A percentile compares a stretch with the other conserved stretches of the same genome.
Conservation (phyloP, 2,329 filamentous ascomycete species). For the Stachybotrys echinatus region DNA sequence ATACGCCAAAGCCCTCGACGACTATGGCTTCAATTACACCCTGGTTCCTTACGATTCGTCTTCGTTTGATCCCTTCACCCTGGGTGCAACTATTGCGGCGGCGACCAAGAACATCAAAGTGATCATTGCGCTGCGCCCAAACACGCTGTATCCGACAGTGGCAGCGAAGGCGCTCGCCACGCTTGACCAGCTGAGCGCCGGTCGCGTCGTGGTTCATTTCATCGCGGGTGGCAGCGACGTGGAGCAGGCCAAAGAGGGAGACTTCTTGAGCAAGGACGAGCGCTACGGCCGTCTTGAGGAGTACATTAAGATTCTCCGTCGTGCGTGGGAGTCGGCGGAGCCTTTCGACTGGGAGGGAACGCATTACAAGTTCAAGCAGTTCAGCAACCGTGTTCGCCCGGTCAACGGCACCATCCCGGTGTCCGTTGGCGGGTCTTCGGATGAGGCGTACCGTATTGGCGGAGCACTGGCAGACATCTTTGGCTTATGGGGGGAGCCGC, state of each 20-base stretch:
- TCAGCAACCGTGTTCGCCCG: conserved; percentile 48
- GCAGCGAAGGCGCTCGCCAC: conserved; percentile 58
- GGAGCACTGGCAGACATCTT: conserved; percentile 57
- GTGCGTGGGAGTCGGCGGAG: conserved; percentile 50
- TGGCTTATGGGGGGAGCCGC: conserved; percentile 58
- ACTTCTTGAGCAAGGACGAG: conserved; percentile 52
- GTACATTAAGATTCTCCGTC: conserved; percentile 55
- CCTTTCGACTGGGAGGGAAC: conserved; percentile 58
- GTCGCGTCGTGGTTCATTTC: conserved; percentile 56
- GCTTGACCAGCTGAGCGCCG: conserved; percentile 52
- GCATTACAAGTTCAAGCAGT: conserved; percentile 55
- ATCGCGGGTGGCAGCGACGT: conserved; percentile 57
- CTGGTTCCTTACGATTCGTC: conserved; percentile 54
- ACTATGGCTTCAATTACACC: conserved; percentile 58
- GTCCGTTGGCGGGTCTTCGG: conserved; percentile 54
- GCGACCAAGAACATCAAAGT: conserved; percentile 55
- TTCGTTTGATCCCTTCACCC: conserved; percentile 39
- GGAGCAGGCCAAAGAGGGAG: conserved; percentile 56
- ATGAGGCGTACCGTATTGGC: conserved; percentile 54
- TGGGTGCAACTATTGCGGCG: conserved; percentile 51
- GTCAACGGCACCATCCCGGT: conserved; percentile 49
- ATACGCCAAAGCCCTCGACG: conserved; percentile 52
- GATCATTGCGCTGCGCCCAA: conserved; percentile 57
- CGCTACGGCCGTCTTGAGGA: conserved; percentile 55
- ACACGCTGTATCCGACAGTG: conserved; percentile 54